A percentile compares a stretch with the other conserved stretches of the same genome.
These are phyloP conservation scores for cucumber (Cucumis sativus) DNA, from an alignment of 306 rosid genomes.

Conservation along the genomic window Cucumber_9930_V3 NC_026656.2:15539001-15539500, in stretches of 20 bases:
- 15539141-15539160: not conserved
- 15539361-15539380: slow-evolving; percentile 37
- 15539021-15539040: not conserved
- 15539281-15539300: not conserved
- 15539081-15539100: not conserved
- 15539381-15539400: slow-evolving; percentile 54
- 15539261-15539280: slow-evolving; percentile 13
- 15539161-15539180: not conserved
- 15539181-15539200: slow-evolving; percentile 53
- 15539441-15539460: slow-evolving; percentile 38
- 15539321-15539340: not conserved
- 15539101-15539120: not conserved
- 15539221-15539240: slow-evolving; percentile 93
- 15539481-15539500: slow-evolving; percentile 20
- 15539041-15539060: not conserved
- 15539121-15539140: not conserved
- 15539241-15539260: slow-evolving; percentile 61
- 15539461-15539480: slow-evolving; percentile 23
- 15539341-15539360: not conserved
- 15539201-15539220: slow-evolving; percentile 96
- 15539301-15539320: not conserved
- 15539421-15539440: slow-evolving; percentile 75
- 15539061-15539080: not conserved
- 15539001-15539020: not conserved
- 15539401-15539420: slow-evolving; percentile 57